Conservation (phyloP, 805 yeast genomes). For the Schwanniomyces occidentalis region DNA sequence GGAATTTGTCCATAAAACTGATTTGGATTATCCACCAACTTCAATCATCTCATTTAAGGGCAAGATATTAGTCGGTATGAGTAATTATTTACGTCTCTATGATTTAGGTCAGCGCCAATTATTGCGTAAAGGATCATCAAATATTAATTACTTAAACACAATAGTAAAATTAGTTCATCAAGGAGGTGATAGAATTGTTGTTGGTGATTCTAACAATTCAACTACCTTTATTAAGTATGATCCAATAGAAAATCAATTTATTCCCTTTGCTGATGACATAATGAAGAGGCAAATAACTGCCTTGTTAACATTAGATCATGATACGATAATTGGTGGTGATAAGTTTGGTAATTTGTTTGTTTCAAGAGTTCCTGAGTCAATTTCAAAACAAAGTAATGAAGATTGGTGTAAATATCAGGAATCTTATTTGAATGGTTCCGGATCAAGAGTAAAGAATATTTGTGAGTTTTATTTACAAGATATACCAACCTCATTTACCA, state of each 20-base stretch:
- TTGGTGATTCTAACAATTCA: slow-evolving; percentile 74
- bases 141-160: slow-evolving; percentile 42
- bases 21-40: slow-evolving; percentile 46
- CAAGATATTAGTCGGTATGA: slow-evolving; percentile 58
- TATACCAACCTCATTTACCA: slow-evolving; percentile 60
- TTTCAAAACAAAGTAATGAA: slow-evolving; percentile 49
- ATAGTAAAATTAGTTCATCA: slow-evolving; percentile 55
- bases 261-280: slow-evolving; percentile 69
- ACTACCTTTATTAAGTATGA: slow-evolving; percentile 58
- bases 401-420: slow-evolving; percentile 44
- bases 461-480: slow-evolving; percentile 72
- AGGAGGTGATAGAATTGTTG: slow-evolving; percentile 56
- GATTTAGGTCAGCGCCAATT: slow-evolving; percentile 81
- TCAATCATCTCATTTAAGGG: slow-evolving; percentile 57
- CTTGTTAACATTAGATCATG: slow-evolving; percentile 62
- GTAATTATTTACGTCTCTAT: slow-evolving; percentile 54
- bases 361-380: slow-evolving; percentile 56
- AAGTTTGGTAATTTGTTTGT: slow-evolving; percentile 80
- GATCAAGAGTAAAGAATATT: slow-evolving; percentile 48
- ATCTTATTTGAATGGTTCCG: slow-evolving; percentile 48
- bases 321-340: slow-evolving; percentile 82
- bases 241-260: slow-evolving; percentile 47
- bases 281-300: slow-evolving; percentile 67
- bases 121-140: slow-evolving; percentile 60
- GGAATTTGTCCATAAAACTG: slow-evolving; percentile 59